These are phyloP conservation scores for Physaria fendleri DNA, from an alignment of 345 rosid genomes.

Conservation along the genomic window DNA sequence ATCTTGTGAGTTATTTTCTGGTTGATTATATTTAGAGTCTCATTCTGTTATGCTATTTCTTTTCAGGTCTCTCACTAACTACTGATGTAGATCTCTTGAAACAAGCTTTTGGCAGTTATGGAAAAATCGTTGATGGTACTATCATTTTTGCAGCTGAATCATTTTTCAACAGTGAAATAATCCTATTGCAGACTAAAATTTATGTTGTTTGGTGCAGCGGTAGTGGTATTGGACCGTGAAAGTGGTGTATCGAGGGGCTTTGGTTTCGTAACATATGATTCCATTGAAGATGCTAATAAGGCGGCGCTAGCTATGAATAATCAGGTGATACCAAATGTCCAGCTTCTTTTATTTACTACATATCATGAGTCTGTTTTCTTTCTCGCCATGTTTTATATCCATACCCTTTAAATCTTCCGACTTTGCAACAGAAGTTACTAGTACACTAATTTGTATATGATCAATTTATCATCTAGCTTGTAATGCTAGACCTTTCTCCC, in stretches of 20 bases:
- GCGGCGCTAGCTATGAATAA: conserved; percentile 16
- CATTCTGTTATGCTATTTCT: not conserved
- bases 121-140: conserved; percentile 31
- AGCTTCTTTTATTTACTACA: conserved; percentile 4
- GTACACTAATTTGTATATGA: not conserved
- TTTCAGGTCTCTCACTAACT: conserved; percentile 22
- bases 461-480: not conserved
- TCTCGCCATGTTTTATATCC: not conserved
- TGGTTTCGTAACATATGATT: conserved; percentile 29
- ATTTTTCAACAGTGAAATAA: not conserved
- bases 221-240: conserved; percentile 27
- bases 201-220: conserved; percentile 16
- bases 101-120: conserved; percentile 26
- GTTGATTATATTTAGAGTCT: not conserved
- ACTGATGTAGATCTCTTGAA: conserved; percentile 21
- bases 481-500: not conserved
- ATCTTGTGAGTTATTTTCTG: not conserved
- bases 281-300: conserved; percentile 17
- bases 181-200: not conserved
- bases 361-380: not conserved
- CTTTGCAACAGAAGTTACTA: not conserved
- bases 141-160: not conserved
- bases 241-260: conserved; percentile 21
- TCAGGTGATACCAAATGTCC: conserved; percentile 18
- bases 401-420: not conserved